These are phyloP conservation scores for Fusarium praegraminearum DNA, from an alignment of 2,329 filamentous ascomycete genomes.

Conservation along the genomic window DNA sequence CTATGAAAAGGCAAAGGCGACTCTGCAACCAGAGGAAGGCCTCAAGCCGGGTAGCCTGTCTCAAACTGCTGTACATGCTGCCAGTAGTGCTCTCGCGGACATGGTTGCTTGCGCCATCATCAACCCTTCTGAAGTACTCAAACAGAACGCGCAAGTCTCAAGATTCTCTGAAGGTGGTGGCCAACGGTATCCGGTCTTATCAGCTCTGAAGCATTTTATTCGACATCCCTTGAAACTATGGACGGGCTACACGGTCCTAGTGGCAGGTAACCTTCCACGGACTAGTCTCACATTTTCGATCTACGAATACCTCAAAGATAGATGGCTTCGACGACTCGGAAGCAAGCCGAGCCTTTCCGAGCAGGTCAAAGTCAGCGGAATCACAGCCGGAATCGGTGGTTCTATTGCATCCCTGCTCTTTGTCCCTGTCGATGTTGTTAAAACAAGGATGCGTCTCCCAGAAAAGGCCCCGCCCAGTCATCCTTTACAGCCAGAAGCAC, in stretches of 20 bases:
- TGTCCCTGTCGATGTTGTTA: slow-evolving; percentile 26
- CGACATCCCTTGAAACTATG: slow-evolving; percentile 22
- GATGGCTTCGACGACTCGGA: not conserved
- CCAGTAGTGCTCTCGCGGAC: slow-evolving; percentile 28
- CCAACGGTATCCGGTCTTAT: slow-evolving; percentile 3
- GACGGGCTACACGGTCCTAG: slow-evolving; percentile 31
- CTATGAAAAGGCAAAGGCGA: slow-evolving; percentile 20
- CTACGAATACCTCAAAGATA: slow-evolving; percentile 28
- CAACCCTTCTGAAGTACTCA: slow-evolving; percentile 34
- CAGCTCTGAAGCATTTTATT: slow-evolving; percentile 26
- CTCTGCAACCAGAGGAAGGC: slow-evolving; percentile 7
- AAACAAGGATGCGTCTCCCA: slow-evolving; percentile 30
- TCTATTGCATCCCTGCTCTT: slow-evolving; percentile 25
- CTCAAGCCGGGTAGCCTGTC: not conserved
- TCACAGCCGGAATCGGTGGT: slow-evolving; percentile 31
- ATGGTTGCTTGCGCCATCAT: slow-evolving; percentile 34
- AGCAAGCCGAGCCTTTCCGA: not conserved
- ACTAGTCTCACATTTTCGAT: slow-evolving; percentile 32
- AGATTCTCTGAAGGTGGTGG: slow-evolving; percentile 13
- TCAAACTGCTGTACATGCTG: slow-evolving; percentile 19
- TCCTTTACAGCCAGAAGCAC: slow-evolving; percentile 9
- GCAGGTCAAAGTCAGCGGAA: slow-evolving; percentile 24
- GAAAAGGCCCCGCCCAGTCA: slow-evolving; percentile 9
- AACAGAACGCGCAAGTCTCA: slow-evolving; percentile 29
- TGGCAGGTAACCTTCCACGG: slow-evolving; percentile 31